Evolutionary conservation across 495 filamentous ascomycete genomes (phyloP).

Genomic region (Pyrenula massariospora): DNA sequence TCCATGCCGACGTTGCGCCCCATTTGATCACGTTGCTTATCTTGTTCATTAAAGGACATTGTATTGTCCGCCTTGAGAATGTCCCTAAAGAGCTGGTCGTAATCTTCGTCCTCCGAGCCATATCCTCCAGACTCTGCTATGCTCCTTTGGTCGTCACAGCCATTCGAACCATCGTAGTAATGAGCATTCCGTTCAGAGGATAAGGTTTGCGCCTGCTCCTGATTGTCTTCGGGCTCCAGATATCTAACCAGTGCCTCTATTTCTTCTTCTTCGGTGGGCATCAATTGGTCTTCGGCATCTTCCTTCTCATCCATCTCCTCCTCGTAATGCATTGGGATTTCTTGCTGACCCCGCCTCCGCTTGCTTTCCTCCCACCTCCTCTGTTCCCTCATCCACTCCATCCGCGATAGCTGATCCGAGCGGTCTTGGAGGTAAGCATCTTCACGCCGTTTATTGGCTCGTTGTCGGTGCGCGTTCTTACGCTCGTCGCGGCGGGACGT

Average conservation of each 20-base stretch:
- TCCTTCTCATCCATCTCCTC: constrained; percentile 29
- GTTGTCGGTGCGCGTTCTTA: constrained; percentile 23
- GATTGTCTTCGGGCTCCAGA: too few relatives aligned
- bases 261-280: constrained; percentile 40
- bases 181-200: background rate
- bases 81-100: constrained; percentile 49
- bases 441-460: constrained; percentile 42
- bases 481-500: constrained; percentile 16
- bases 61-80: constrained; percentile 10
- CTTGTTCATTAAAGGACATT: constrained; percentile 20
- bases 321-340: constrained; percentile 13
- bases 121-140: constrained; percentile 11
- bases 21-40: too few relatives aligned
- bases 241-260: constrained; percentile 41
- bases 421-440: constrained; percentile 54
- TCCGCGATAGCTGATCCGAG: constrained; percentile 60
- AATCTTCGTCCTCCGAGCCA: constrained; percentile 37
- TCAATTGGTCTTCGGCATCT: constrained; percentile 6
- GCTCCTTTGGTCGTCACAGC: background rate
- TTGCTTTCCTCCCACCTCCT: constrained; percentile 34
- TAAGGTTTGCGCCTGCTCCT: constrained; percentile 8
- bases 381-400: constrained; percentile 35
- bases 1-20: too few relatives aligned
- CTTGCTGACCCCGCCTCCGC: constrained; percentile 15
- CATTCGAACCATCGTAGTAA: background rate